A percentile compares a stretch with the other conserved stretches of the same genome.
phyloP scores from a whole-genome alignment of 2,329 filamentous ascomycete genomes.

The Ophiosphaerella herpotricha region DNA sequence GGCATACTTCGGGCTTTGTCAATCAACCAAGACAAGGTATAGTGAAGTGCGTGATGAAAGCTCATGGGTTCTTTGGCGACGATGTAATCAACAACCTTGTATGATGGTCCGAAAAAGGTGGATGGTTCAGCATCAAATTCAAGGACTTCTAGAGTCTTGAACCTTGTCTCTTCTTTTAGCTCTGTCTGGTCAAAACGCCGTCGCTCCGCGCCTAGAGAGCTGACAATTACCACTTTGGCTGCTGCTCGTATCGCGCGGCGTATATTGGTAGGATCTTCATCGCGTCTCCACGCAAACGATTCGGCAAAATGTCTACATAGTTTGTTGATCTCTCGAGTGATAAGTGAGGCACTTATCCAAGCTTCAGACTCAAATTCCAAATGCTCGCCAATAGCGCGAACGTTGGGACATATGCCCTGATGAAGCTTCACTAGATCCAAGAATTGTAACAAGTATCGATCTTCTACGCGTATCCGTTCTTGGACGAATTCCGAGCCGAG shows the following conservation, averaged over 20 bases:
- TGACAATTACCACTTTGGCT: slow-evolving; percentile 82
- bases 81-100: slow-evolving; percentile 71
- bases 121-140: slow-evolving; percentile 68
- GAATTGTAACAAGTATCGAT: slow-evolving; percentile 90
- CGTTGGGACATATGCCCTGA: slow-evolving; percentile 94
- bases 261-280: slow-evolving; percentile 69
- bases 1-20: slow-evolving; percentile 82
- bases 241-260: slow-evolving; percentile 72
- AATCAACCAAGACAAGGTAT: slow-evolving; percentile 92
- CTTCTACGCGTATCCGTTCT: slow-evolving; percentile 78
- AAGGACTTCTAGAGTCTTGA: slow-evolving; percentile 77
- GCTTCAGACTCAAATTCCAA: slow-evolving; percentile 98
- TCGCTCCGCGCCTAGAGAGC: slow-evolving; percentile 87
- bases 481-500: slow-evolving; percentile 89
- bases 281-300: slow-evolving; percentile 73
- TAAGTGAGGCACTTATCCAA: slow-evolving; percentile 94
- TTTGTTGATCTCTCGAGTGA: slow-evolving; percentile 93
- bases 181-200: slow-evolving; percentile 84
- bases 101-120: slow-evolving; percentile 55
- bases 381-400: slow-evolving; percentile 89
- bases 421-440: slow-evolving; percentile 94
- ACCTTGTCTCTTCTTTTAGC: slow-evolving; percentile 82
- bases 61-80: slow-evolving; percentile 91
- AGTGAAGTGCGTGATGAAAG: slow-evolving; percentile 96
- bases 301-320: slow-evolving; percentile 87